phyloP scores from a whole-genome alignment of 768 basidiomycete genomes.

The Naganishia vishniacii region DNA sequence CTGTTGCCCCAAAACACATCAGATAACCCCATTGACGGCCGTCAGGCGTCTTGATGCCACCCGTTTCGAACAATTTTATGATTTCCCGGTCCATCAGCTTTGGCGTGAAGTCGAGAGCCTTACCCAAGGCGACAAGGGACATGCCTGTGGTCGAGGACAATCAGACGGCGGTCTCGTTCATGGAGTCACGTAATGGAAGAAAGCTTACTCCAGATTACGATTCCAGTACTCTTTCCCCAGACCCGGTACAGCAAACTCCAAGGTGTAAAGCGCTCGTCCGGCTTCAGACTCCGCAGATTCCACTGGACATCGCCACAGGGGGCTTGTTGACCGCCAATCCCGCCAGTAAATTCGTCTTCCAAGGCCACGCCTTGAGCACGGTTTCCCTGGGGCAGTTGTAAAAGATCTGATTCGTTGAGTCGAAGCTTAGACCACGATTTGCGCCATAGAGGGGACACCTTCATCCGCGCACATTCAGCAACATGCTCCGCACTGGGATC shows the following conservation, averaged over 20 bases:
- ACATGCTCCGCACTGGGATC: not conserved
- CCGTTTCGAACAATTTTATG: not conserved
- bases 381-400: not conserved
- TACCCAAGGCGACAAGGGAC: not conserved
- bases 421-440: constrained; percentile 8
- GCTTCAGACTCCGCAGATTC: too few relatives aligned
- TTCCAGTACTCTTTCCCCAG: not conserved
- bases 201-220: not conserved
- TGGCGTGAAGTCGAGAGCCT: not conserved
- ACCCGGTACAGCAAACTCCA: not conserved
- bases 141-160: not conserved
- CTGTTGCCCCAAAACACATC: not conserved
- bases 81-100: constrained; percentile 1
- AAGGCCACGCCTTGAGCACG: constrained; percentile 1
- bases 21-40: constrained; percentile 12
- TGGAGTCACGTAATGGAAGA: too few relatives aligned
- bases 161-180: too few relatives aligned
- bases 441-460: constrained; percentile 15
- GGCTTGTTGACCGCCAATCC: not conserved
- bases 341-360: not conserved
- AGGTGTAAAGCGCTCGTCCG: constrained; percentile 4
- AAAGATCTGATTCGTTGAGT: constrained; percentile 11
- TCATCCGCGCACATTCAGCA: too few relatives aligned
- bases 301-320: too few relatives aligned
- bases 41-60: not conserved